Percentiles rank a stretch among this genome's conserved stretches.
phyloP scores from a whole-genome alignment of 2,329 filamentous ascomycete genomes.

The Trichoderma oligosporum region DNA sequence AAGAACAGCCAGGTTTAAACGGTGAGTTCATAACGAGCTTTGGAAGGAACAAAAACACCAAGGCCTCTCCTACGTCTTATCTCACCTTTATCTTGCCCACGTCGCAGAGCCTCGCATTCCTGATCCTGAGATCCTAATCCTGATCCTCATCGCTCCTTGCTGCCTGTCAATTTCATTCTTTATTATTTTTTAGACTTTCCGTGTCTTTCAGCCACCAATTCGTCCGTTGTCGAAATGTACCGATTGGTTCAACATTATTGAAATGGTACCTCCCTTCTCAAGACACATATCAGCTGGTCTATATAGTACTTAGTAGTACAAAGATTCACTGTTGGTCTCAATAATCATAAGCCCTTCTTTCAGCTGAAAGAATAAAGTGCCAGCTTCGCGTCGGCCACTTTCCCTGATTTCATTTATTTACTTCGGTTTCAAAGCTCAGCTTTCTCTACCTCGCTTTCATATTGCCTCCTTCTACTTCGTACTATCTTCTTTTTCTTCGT shows the following conservation, averaged over 20 bases:
- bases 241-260: background rate
- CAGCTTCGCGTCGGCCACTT: background rate
- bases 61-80: background rate
- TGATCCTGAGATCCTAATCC: background rate
- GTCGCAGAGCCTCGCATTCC: conserved; percentile 1
- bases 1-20: background rate
- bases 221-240: background rate
- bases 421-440: background rate
- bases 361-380: background rate
- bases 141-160: background rate
- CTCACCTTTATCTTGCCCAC: background rate
- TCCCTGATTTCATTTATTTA: background rate
- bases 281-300: conserved; percentile 15
- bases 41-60: background rate
- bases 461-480: background rate
- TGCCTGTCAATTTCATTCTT: background rate
- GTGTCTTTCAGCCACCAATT: conserved; percentile 9
- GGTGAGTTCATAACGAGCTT: background rate
- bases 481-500: background rate
- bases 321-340: conserved; percentile 1
- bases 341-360: background rate
- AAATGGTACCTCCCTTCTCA: conserved; percentile 5
- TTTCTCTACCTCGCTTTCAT: background rate
- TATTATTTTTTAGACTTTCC: conserved; percentile 1
- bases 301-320: conserved; percentile 3